Base-by-base conservation (phyloP, 2,329 filamentous ascomycete species). In the Acephala macrosclerotiorum region DNA sequence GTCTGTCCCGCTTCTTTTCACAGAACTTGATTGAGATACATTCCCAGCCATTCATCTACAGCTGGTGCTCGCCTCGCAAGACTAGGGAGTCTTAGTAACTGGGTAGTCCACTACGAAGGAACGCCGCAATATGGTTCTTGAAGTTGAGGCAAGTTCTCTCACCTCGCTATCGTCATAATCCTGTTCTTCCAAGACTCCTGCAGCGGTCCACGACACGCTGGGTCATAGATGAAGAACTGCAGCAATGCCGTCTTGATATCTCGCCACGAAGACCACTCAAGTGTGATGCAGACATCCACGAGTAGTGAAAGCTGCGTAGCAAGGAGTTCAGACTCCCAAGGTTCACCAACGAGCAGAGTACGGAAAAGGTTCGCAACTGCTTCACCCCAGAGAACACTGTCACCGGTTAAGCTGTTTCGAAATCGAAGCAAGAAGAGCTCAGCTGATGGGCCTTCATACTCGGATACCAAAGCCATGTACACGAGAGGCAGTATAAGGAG, bases 251-350 rank as follows among this genome's bases (percentile, higher is more conserved):
- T 35, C 26, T 55, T 64, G 16, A 64, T 56, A 16, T 47, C n/a
- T 36, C 49, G 26, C 61, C 61, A 67, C 5, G 42, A 35, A 1
- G 25, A 16, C 61, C 56, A 64, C n/a, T 61, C 61, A 16, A 67
- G 16, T 1, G 38, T 40, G 5, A 60, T 38, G 6, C 36, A 58
- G 6, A 61, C 47, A 59, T 62, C 63, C 9, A 61, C 58, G 58
- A 84, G 66, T 79, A 79, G 78, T 79, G 70, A 73, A 68, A 61
- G 69, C 68, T 42, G 16, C 22, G 33, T 1, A 7, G 47, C 33
- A n/a, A 65, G 47, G 2, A 51, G 26, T 9, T 53, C 35, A 8
- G 35, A 38, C 22, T 58, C 55, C 16, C 56, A 53, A 7, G 33
- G 29, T 38, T 58, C 45, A 25, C 59, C 36, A 9, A 26, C 42